Evolutionary conservation across 306 rosid genomes (phyloP).

Genomic region (Pyrus pyrifolia): DNA sequence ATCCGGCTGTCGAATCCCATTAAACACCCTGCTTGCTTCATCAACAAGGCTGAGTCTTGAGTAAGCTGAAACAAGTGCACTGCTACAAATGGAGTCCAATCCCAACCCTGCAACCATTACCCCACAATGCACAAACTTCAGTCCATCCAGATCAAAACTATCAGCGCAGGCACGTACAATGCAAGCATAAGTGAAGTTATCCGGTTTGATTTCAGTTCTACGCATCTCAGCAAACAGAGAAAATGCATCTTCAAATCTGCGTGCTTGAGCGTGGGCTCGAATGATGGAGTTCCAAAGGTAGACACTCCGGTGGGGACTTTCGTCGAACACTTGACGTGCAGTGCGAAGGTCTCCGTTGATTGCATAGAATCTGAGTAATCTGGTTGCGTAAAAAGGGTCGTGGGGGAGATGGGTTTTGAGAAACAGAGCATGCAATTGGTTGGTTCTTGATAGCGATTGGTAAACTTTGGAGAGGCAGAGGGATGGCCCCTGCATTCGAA

Average conservation of each 20-base stretch:
- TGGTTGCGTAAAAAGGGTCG: slow-evolving; percentile 78
- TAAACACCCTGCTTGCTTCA: slow-evolving; percentile 58
- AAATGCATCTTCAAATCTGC: slow-evolving; percentile 33
- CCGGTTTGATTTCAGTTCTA: slow-evolving; percentile 40
- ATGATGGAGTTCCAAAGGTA: slow-evolving; percentile 84
- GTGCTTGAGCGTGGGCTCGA: slow-evolving; percentile 60
- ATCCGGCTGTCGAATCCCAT: slow-evolving; percentile 46
- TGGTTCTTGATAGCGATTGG: slow-evolving; percentile 44
- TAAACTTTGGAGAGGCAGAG: slow-evolving; percentile 44
- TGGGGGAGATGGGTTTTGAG: slow-evolving; percentile 38
- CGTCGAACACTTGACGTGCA: slow-evolving; percentile 60
- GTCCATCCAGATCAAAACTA: slow-evolving; percentile 13
- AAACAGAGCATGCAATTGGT: slow-evolving; percentile 58
- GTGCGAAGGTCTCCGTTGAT: slow-evolving; percentile 27
- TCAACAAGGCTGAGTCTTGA: slow-evolving; percentile 60
- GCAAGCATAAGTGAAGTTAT: slow-evolving; percentile 40
- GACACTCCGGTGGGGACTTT: slow-evolving; percentile 47
- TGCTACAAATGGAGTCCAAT: slow-evolving; percentile 32
- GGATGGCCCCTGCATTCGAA: slow-evolving; percentile 31
- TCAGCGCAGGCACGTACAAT: slow-evolving; percentile 38
- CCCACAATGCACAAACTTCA: slow-evolving; percentile 34
- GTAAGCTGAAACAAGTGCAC: slow-evolving; percentile 56
- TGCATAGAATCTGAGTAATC: slow-evolving; percentile 44
- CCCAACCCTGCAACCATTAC: slow-evolving; percentile 31
- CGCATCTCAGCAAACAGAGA: slow-evolving; percentile 53